phyloP scores from a whole-genome alignment of 2,329 filamentous ascomycete species.

The Acrocalymma vagum region DNA sequence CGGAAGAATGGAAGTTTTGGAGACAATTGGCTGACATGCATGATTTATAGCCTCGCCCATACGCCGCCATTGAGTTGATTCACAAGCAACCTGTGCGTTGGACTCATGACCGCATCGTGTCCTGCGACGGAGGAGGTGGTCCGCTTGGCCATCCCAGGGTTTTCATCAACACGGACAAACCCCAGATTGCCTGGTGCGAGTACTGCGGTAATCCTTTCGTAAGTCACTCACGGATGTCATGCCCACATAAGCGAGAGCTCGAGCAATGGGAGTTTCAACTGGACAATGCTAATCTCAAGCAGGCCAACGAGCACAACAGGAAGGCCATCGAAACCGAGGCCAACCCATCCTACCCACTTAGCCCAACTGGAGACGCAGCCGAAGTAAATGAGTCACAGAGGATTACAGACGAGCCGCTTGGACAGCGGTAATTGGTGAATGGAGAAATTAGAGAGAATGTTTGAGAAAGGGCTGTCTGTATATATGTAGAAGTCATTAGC shows the following conservation, averaged over 20 bases:
- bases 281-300: conserved; percentile 18
- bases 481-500: too few relatives aligned
- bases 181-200: conserved; percentile 86
- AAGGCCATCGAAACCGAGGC: conserved; percentile 82
- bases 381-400: conserved; percentile 67
- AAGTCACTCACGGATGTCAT: conserved; percentile 73
- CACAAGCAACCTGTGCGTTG: conserved; percentile 95
- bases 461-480: conserved; percentile 24
- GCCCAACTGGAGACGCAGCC: conserved; percentile 65
- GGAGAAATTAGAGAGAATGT: not conserved
- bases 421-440: conserved; percentile 61
- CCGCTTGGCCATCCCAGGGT: conserved; percentile 89
- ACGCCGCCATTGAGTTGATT: conserved; percentile 92
- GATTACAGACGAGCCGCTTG: conserved; percentile 66
- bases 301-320: conserved; percentile 93
- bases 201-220: conserved; percentile 97
- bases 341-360: conserved; percentile 82
- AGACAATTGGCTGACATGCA: conserved; percentile 27
- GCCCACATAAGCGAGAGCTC: not conserved
- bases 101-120: conserved; percentile 82
- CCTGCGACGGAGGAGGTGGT: conserved; percentile 92
- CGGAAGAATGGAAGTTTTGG: not conserved
- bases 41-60: conserved; percentile 76
- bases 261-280: not conserved
- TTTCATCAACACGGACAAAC: conserved; percentile 98